Conservation (phyloP, 1,139 yeast genomes). For the Cylindricascospora bacillispora region DNA sequence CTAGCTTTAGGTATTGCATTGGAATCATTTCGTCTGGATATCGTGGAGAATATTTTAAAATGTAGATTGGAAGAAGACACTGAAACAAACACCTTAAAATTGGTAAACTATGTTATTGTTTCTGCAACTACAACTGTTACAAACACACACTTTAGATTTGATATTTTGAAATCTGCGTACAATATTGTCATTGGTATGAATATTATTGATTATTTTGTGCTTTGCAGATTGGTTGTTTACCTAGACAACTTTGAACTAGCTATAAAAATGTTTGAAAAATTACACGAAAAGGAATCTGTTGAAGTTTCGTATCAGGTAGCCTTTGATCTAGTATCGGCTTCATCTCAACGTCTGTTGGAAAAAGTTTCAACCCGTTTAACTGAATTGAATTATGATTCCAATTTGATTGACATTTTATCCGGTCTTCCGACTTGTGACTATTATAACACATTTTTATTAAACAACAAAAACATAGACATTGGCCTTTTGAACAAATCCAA, state of each 20-base stretch:
- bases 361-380: conserved; percentile 39
- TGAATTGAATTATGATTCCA: conserved; percentile 33
- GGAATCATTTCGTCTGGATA: conserved; percentile 78
- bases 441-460: conserved; percentile 75
- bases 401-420: conserved; percentile 57
- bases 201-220: conserved; percentile 64
- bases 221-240: conserved; percentile 80
- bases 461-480: conserved; percentile 80
- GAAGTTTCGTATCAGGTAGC: conserved; percentile 83
- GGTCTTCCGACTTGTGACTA: conserved; percentile 94
- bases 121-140: conserved; percentile 59
- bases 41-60: conserved; percentile 51
- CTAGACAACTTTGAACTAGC: conserved; percentile 69
- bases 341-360: conserved; percentile 81
- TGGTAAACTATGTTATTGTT: conserved; percentile 64
- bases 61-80: conserved; percentile 31
- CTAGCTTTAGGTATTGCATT: conserved; percentile 85
- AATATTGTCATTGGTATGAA: conserved; percentile 44
- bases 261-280: conserved; percentile 47
- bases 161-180: conserved; percentile 52
- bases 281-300: conserved; percentile 29
- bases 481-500: conserved; percentile 74
- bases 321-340: conserved; percentile 83
- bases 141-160: conserved; percentile 51
- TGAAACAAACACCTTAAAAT: conserved; percentile 40